Base-by-base conservation (phyloP, 2,329 filamentous ascomycete genomes). In the Fusarium sp. region DNA sequence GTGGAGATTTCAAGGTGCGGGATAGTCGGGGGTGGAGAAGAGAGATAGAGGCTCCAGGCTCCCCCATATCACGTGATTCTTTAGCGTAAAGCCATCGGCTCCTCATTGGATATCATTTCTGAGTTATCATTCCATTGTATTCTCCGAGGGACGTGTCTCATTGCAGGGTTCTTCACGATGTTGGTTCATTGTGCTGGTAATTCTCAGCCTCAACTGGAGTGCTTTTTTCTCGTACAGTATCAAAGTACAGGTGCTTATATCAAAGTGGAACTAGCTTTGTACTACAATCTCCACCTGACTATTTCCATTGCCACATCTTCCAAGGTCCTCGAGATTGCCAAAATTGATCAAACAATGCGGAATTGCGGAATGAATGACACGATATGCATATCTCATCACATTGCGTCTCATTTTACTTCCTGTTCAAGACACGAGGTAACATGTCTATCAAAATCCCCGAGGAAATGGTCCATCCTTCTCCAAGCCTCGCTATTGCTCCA, bases 1-100 rank as follows among this genome's bases (percentile, higher is more conserved):
- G 67, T 70, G 67, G 67, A 70, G 67, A 66, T 68, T 52, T 47
- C 50, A 47, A 63, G 47, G 50, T 63, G 63, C 59, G 46, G 64
- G 61, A 63, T 56, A 53, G 55, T 32, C 25, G 30, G 30, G 61
- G 54, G 49, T 66, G 53, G 32, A 51, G 43, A 49, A 62, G 61
- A 24, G 38, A 43, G 44, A 32, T 62, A 63, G 50, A 54, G 50
- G 30, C 30, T 62, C 20, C 1, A 54, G 50, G 30, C 38, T 62
- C 20, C 1, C 12, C 5, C 3, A 16, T 63, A 16, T 63, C 59
- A 63, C 59, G 59, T 63, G 59, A 62, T 7, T 22, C 24, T 53
- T 43, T 53, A 53, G 50, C 50, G 50, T 12, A 27, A 53, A 43
- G n/a, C 38, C 50, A 42, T 29, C 14, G 18, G 16, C 50, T 11